These are phyloP conservation scores for Rubroboletus pulcherrimus DNA, from an alignment of 768 basidiomycete species.

Conservation along the genomic window DNA sequence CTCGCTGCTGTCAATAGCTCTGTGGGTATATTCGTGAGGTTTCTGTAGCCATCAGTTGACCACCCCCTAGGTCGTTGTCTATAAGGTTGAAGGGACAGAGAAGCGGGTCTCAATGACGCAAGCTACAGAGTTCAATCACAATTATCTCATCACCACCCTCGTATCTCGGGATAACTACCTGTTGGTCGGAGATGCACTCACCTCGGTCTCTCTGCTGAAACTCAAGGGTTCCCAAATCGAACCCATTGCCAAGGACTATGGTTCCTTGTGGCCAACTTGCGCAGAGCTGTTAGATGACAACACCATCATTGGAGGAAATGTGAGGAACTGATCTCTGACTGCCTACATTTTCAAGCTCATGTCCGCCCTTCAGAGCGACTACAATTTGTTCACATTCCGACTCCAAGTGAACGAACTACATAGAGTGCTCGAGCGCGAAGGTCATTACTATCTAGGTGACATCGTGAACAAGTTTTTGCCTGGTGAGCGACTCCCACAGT, in stretches of 20 bases:
- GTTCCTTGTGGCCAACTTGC: constrained; percentile 68
- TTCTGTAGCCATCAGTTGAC: not conserved
- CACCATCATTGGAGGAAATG: constrained; percentile 71
- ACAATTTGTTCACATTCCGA: constrained; percentile 64
- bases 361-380: constrained; percentile 46
- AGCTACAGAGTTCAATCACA: constrained; percentile 70
- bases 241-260: constrained; percentile 68
- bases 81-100: constrained; percentile 37
- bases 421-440: constrained; percentile 55
- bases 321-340: constrained; percentile 35
- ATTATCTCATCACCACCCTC: constrained; percentile 72
- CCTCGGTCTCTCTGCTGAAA: constrained; percentile 70
- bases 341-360: constrained; percentile 7
- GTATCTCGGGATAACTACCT: constrained; percentile 52
- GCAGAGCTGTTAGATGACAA: constrained; percentile 54
- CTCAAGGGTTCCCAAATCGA: constrained; percentile 42
- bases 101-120: constrained; percentile 32
- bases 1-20: constrained; percentile 74
- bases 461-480: constrained; percentile 70
- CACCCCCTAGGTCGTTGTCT: constrained; percentile 44
- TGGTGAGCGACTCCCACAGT: constrained; percentile 38
- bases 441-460: constrained; percentile 73
- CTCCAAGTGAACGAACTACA: constrained; percentile 42
- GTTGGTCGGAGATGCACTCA: constrained; percentile 76
- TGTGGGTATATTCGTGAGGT: constrained; percentile 39